A percentile compares a stretch with the other conserved stretches of the same genome.
Evolutionary conservation across 1,139 yeast genomes (phyloP).

Genomic region (Taphrina wiesneri): DNA sequence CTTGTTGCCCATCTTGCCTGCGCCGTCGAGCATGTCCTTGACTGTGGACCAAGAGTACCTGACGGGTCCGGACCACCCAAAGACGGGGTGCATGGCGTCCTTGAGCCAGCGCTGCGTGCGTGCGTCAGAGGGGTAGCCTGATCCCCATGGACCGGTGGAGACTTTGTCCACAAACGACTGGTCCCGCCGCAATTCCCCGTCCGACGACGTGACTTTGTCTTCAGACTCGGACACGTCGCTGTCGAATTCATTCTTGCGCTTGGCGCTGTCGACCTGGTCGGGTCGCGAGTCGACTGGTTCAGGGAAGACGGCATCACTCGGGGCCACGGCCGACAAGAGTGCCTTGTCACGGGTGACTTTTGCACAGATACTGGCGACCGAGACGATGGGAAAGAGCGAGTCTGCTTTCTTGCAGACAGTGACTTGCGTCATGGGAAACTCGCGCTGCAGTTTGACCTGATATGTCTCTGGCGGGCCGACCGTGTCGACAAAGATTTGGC

Average conservation of each 20-base stretch:
- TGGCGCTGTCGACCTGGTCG: neutral
- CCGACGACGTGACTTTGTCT: neutral
- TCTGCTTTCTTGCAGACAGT: conserved; percentile 97
- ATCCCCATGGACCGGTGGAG: conserved; percentile 39
- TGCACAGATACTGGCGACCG: conserved; percentile 96
- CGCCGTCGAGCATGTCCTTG: conserved; percentile 59
- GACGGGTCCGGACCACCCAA: conserved; percentile 77
- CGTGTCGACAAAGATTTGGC: conserved; percentile 75
- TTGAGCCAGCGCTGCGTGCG: conserved; percentile 74
- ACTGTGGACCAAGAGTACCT: conserved; percentile 96
- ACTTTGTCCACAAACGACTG: conserved; percentile 38
- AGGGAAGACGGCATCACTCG: neutral
- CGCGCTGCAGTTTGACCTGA: conserved; percentile 66
- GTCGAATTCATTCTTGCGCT: neutral
- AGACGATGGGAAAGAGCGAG: conserved; percentile 86
- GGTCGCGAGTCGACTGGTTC: neutral
- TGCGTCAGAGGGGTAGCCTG: conserved; percentile 92
- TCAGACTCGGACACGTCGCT: neutral
- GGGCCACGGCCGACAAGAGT: conserved; percentile 46
- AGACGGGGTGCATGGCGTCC: conserved; percentile 62
- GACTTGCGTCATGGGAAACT: conserved; percentile 70
- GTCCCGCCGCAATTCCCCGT: neutral
- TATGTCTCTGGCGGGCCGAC: conserved; percentile 93
- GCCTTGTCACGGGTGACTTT: conserved; percentile 89
- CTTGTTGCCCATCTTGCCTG: neutral